Evolutionary conservation across 129 eudicot species (phyloP).

Genomic region (Escallonia rubra): DNA sequence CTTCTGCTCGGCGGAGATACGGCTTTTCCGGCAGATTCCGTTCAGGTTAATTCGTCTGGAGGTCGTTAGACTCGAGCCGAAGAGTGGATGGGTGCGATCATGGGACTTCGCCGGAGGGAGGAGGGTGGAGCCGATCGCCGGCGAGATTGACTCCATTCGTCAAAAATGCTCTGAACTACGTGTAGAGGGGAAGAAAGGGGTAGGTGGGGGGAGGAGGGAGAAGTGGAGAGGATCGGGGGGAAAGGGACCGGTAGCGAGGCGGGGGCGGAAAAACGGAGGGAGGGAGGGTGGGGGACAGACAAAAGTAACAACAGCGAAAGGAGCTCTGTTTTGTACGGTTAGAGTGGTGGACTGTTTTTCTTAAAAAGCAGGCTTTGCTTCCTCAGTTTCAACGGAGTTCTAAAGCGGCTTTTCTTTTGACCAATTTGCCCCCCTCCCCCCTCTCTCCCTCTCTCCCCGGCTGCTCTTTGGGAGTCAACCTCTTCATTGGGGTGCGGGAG

Average conservation of each 20-base stretch:
- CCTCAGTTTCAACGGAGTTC: constrained; percentile 22
- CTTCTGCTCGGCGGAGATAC: constrained; percentile 17
- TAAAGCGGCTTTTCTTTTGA: constrained; percentile 8
- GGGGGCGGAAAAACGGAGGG: background rate
- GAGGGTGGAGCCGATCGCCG: constrained; percentile 48
- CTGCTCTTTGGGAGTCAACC: too few species aligned
- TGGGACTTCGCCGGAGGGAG: constrained; percentile 28
- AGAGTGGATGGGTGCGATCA: constrained; percentile 4
- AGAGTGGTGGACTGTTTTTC: background rate
- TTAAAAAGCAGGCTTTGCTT: background rate
- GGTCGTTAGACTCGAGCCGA: constrained; percentile 10
- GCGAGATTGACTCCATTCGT: constrained; percentile 68
- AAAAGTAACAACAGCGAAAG: background rate
- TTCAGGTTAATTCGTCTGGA: constrained; percentile 7
- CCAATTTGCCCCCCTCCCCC: background rate
- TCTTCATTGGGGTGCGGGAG: too few species aligned
- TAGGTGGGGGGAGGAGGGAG: background rate
- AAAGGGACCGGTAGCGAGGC: constrained; percentile 28
- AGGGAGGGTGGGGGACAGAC: background rate
- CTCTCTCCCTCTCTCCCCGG: too few species aligned
- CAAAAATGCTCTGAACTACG: background rate
- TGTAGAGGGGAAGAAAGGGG: background rate
- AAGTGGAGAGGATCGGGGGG: constrained; percentile 8
- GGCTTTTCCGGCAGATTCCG: constrained; percentile 8
- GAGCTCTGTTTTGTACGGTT: constrained; percentile 5